Evolutionary conservation across 2,329 filamentous ascomycete species (phyloP).

Genomic region (Zymoseptoria crescenta): DNA sequence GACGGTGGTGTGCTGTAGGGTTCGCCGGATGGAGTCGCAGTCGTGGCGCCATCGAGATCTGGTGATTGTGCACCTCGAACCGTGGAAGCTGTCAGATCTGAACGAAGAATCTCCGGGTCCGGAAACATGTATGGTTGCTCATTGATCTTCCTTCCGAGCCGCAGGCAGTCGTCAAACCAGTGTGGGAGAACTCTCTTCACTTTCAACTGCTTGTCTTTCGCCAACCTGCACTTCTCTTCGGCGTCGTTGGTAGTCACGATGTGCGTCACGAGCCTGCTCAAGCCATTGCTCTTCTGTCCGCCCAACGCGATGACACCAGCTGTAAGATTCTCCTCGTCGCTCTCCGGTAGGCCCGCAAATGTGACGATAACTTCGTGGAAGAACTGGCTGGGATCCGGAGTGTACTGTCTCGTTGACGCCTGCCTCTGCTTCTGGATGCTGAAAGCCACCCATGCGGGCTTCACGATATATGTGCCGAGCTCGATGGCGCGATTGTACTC

Average conservation of each 20-base stretch:
- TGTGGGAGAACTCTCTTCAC: constrained; percentile 86
- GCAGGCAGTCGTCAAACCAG: constrained; percentile 97
- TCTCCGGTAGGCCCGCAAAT: constrained; percentile 74
- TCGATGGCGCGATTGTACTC: constrained; percentile 69
- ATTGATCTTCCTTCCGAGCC: constrained; percentile 81
- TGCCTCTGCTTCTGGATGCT: constrained; percentile 63
- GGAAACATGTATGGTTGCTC: constrained; percentile 81
- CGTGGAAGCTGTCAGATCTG: constrained; percentile 12
- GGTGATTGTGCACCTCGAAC: constrained; percentile 15
- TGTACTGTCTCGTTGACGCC: constrained; percentile 74
- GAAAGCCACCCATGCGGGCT: constrained; percentile 67
- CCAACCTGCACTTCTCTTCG: constrained; percentile 60
- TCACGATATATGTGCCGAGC: constrained; percentile 75
- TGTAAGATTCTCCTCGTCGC: constrained; percentile 85
- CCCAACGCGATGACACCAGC: constrained; percentile 86
- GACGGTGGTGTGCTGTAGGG: constrained; percentile 34
- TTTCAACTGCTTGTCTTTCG: constrained; percentile 56
- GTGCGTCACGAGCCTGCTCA: constrained; percentile 74
- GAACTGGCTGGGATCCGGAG: constrained; percentile 83
- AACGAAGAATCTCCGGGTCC: constrained; percentile 67
- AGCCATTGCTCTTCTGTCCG: constrained; percentile 64
- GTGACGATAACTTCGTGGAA: constrained; percentile 77
- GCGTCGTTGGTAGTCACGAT: constrained; percentile 74
- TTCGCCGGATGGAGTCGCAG: constrained; percentile 33
- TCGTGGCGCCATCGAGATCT: constrained; percentile 61